These are phyloP conservation scores for Plantago elongata DNA, from an alignment of 257 asterid genomes.

Conservation along the genomic window DNA sequence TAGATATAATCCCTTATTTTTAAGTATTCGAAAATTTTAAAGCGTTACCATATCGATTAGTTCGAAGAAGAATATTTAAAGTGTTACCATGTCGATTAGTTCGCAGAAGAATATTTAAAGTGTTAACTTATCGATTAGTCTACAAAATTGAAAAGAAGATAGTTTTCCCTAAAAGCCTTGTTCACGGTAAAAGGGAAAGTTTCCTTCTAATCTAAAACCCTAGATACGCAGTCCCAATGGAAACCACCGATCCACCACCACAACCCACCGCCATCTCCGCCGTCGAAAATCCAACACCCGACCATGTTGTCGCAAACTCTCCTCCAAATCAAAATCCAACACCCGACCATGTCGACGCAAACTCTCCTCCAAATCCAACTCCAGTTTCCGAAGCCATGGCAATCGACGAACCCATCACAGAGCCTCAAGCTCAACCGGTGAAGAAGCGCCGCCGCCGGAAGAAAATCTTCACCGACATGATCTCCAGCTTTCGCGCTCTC, in stretches of 20 bases:
- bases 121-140: too few relatives aligned
- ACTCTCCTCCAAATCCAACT: conserved; percentile 14
- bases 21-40: too few relatives aligned
- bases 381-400: conserved; percentile 21
- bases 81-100: too few relatives aligned
- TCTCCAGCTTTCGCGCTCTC: conserved; percentile 74
- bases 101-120: too few relatives aligned
- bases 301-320: conserved; percentile 23
- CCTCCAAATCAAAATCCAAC: conserved; percentile 15
- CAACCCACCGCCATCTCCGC: conserved; percentile 22
- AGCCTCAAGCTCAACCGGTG: conserved; percentile 39
- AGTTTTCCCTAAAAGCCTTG: too few relatives aligned
- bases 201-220: conserved; percentile 20
- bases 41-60: too few relatives aligned
- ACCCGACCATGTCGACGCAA: conserved; percentile 26
- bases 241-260: conserved; percentile 35
- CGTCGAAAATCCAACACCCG: conserved; percentile 20
- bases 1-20: too few relatives aligned
- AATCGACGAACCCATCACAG: conserved; percentile 24
- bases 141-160: too few relatives aligned
- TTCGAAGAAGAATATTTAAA: too few relatives aligned
- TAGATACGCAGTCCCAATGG: conserved; percentile 31
- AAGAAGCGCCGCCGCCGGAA: conserved; percentile 88
- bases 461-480: conserved; percentile 81
- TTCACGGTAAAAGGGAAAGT: neutral